A percentile compares a stretch with the other conserved stretches of the same genome.
Evolutionary conservation across 768 basidiomycete species (phyloP).

Genomic region (Mycena galericulata): DNA sequence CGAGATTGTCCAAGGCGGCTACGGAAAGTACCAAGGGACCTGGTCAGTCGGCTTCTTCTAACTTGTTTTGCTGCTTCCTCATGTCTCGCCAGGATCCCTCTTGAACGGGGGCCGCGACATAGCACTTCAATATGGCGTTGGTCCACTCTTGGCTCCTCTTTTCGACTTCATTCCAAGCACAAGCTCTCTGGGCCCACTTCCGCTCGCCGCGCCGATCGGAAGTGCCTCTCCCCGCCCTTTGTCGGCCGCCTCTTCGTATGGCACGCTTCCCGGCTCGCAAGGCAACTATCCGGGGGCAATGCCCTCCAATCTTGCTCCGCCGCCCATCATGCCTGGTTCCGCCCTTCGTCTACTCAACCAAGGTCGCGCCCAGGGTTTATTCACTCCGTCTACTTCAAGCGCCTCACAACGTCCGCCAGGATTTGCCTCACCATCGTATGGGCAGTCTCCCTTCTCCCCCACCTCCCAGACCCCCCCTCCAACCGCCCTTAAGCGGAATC

Average conservation of each 20-base stretch:
- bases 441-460: constrained; percentile 60
- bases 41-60: constrained; percentile 68
- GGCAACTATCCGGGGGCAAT: constrained; percentile 58
- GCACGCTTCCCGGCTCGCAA: constrained; percentile 57
- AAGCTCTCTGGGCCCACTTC: constrained; percentile 75
- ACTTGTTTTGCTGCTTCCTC: constrained; percentile 4
- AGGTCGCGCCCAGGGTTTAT: constrained; percentile 87
- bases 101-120: constrained; percentile 94
- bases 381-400: constrained; percentile 85
- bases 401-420: constrained; percentile 58
- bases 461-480: constrained; percentile 66
- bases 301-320: constrained; percentile 75
- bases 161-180: constrained; percentile 93
- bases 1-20: constrained; percentile 99
- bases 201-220: constrained; percentile 61
- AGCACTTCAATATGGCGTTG: constrained; percentile 92
- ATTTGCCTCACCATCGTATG: constrained; percentile 66
- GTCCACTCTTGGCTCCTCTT: constrained; percentile 86
- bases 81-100: constrained; percentile 82
- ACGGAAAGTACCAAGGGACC: constrained; percentile 99
- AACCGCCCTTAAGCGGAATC: constrained; percentile 67
- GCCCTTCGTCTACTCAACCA: constrained; percentile 87
- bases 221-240: constrained; percentile 70
- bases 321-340: constrained; percentile 89
- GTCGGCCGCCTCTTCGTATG: constrained; percentile 77